These are phyloP conservation scores for Adansonia madagascariensis DNA, from an alignment of 441 rosid genomes.

Conservation along the genomic window DNA sequence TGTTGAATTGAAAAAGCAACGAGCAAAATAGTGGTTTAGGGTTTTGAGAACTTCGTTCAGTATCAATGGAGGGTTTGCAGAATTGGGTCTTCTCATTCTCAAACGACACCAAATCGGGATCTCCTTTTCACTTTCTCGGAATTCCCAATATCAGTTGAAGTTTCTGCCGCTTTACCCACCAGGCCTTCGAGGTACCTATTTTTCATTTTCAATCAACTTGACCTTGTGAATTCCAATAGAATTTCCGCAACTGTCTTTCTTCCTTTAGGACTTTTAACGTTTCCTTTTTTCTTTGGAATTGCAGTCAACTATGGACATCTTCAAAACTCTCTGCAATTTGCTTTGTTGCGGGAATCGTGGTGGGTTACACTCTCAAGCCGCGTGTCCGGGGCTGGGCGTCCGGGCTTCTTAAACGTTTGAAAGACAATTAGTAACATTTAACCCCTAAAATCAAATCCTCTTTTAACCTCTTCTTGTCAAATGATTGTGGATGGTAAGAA, in stretches of 20 bases:
- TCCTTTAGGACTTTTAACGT: not conserved
- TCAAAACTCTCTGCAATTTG: constrained; percentile 49
- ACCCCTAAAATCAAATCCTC: no score
- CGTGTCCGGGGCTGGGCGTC: no score
- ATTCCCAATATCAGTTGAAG: constrained; percentile 31
- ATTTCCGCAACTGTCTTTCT: not conserved
- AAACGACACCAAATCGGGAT: constrained; percentile 29
- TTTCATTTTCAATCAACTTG: not conserved
- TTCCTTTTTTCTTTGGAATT: not conserved
- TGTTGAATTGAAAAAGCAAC: not conserved
- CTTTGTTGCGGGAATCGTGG: no score
- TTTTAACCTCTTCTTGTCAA: no score
- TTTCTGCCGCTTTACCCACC: constrained; percentile 42
- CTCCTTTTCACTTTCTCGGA: constrained; percentile 42
- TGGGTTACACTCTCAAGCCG: no score
- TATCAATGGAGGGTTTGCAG: constrained; percentile 64
- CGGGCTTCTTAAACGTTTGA: no score
- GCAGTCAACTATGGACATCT: constrained; percentile 67
- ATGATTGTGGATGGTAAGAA: no score
- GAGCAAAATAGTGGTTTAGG: not conserved
- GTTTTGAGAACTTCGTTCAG: not conserved
- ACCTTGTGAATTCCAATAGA: not conserved
- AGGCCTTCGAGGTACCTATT: constrained; percentile 56
- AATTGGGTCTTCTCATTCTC: constrained; percentile 44
- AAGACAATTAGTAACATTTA: no score